Base-by-base conservation (phyloP, 257 asterid species). In the Solanum paucissectum region DNA sequence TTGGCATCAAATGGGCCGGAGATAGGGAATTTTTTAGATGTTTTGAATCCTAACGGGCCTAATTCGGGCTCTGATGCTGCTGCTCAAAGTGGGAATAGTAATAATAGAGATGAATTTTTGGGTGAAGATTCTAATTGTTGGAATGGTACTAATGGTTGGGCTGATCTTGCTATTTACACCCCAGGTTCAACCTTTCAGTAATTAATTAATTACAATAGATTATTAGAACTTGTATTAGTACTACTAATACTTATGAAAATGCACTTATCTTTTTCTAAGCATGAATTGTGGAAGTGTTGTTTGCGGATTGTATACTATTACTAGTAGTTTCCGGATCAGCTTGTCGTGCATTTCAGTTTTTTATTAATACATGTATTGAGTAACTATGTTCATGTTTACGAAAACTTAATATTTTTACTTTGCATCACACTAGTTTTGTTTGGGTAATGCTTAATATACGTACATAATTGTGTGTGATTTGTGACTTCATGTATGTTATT, bases 121-220 rank as follows among this genome's bases (percentile, higher is more conserved):
- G 90, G 88, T 86, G 93, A 83, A 18, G 93, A 88, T 6, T 87
- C 89, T 16, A 85, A 91, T 33, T 76, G 93, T 40, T 90, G 94
- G 92, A 92, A 87, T 82, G 93, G 88, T 21, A 76, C 84, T 86
- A 91, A 88, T 86, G 94, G 90, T 4, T 95, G 96, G 96, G 93
- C 98, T 86, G 98, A 91, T 91, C 96, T 96, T 88, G 90, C 98
- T 81, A 94, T 95, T 83, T 92, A 88, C 91, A 90, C 95, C 36
- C 95, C 95, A 42, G 89, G 92, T 86, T 93, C 94, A 6, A 91
- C 75, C 71, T 92, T 92, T 90, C 91, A 89, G 86, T 25, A 27
- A 46, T 27, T 73, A 73, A 32, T 71, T 32, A 71, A 7, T 25
- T 27, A 40, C 44, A 27, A 7, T 20, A 33, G 81, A 34, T 34